phyloP scores from a whole-genome alignment of 306 rosid genomes.

The Glycine tomentella region DNA sequence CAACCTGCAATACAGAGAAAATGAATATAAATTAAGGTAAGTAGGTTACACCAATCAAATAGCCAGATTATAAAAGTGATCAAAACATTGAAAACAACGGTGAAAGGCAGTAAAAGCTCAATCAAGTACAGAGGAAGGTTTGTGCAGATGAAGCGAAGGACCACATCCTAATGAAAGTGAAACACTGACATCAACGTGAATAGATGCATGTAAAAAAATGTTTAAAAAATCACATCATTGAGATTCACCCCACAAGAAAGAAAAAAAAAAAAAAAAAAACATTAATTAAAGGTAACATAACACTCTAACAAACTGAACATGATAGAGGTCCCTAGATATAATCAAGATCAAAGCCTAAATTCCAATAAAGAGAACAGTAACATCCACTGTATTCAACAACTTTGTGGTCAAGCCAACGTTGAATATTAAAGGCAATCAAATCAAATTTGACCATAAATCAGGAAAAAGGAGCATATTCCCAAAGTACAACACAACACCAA shows the following conservation, averaged over 20 bases:
- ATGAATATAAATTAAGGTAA: background rate
- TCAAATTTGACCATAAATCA: slow-evolving; percentile 9
- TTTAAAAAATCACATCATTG: slow-evolving; percentile 22
- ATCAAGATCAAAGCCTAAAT: slow-evolving; percentile 19
- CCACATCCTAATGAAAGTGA: slow-evolving; percentile 8
- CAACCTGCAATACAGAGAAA: slow-evolving; percentile 73
- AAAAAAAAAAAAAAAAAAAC: background rate
- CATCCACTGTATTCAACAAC: background rate
- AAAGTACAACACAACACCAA: slow-evolving; percentile 1
- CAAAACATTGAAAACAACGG: background rate
- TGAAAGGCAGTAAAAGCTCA: slow-evolving; percentile 9
- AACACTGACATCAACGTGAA: background rate
- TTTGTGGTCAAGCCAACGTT: background rate
- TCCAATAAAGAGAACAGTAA: slow-evolving; percentile 18
- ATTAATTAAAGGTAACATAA: background rate
- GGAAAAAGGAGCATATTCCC: slow-evolving; percentile 20
- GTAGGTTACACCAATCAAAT: slow-evolving; percentile 2
- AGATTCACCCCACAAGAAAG: background rate
- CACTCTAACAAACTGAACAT: slow-evolving; percentile 17
- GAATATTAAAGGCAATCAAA: background rate
- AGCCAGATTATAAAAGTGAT: slow-evolving; percentile 6
- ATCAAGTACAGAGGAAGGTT: background rate
- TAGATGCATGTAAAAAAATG: background rate
- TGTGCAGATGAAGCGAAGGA: background rate
- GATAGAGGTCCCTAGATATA: background rate